These are phyloP conservation scores for Hypsizygus marmoreus DNA, from an alignment of 768 basidiomycete genomes.

Conservation along the genomic window DNA sequence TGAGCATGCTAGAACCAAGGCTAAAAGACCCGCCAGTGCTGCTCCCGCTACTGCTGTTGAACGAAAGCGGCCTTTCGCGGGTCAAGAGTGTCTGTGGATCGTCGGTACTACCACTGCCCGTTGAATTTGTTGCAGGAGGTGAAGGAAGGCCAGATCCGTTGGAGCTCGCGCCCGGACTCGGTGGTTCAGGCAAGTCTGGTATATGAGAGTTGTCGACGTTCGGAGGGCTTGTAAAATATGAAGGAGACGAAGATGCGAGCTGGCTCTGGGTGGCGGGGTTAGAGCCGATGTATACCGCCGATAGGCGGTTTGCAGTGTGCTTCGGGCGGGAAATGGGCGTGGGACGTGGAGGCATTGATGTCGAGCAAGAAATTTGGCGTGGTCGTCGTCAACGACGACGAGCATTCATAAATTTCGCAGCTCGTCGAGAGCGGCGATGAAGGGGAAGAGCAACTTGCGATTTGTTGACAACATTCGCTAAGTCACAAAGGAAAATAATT, in stretches of 20 bases:
- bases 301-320: constrained; percentile 36
- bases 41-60: constrained; percentile 33
- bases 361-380: constrained; percentile 3
- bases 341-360: constrained; percentile 41
- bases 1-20: constrained; percentile 33
- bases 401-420: constrained; percentile 11
- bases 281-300: constrained; percentile 45
- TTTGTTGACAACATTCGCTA: too few relatives aligned
- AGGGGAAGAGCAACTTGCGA: too few relatives aligned
- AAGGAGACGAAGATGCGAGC: constrained; percentile 23
- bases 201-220: constrained; percentile 35
- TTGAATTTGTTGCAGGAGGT: constrained; percentile 84
- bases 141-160: constrained; percentile 72
- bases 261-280: constrained; percentile 20
- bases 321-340: constrained; percentile 24
- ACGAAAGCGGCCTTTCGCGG: constrained; percentile 27
- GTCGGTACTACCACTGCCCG: constrained; percentile 76
- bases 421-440: constrained; percentile 19
- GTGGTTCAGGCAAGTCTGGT: constrained; percentile 72
- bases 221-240: constrained; percentile 25
- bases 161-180: constrained; percentile 58
- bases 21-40: constrained; percentile 21
- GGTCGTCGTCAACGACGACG: constrained; percentile 4
- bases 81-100: constrained; percentile 50
- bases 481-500: too few relatives aligned